A percentile compares a stretch with the other conserved stretches of the same genome.
Conservation (phyloP, 805 yeast species). For the Saccharomycopsis amapae region DNA sequence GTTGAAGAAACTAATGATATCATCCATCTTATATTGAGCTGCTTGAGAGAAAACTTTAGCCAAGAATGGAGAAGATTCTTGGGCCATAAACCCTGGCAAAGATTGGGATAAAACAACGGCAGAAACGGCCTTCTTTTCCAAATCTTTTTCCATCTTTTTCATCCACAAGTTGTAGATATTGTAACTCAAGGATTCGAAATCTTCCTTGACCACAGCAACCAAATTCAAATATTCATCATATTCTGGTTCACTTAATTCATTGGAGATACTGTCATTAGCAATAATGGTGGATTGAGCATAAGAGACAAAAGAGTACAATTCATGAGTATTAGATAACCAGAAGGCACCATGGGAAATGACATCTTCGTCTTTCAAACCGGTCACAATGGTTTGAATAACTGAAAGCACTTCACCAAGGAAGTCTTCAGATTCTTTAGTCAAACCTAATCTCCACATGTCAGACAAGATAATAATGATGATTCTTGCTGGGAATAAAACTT, state of each 20-base stretch:
- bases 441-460: slow-evolving; percentile 97
- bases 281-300: slow-evolving; percentile 90
- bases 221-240: slow-evolving; percentile 82
- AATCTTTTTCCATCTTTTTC: slow-evolving; percentile 85
- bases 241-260: slow-evolving; percentile 85
- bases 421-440: slow-evolving; percentile 85
- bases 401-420: slow-evolving; percentile 84
- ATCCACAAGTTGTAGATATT: slow-evolving; percentile 96
- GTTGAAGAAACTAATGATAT: slow-evolving; percentile 81
- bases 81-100: slow-evolving; percentile 90
- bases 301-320: slow-evolving; percentile 86
- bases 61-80: slow-evolving; percentile 71
- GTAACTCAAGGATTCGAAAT: slow-evolving; percentile 85
- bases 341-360: slow-evolving; percentile 89
- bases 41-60: slow-evolving; percentile 72
- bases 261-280: slow-evolving; percentile 70
- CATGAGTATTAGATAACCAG: slow-evolving; percentile 96
- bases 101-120: slow-evolving; percentile 94
- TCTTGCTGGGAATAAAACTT: slow-evolving; percentile 93
- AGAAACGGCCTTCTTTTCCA: slow-evolving; percentile 88
- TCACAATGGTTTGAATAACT: slow-evolving; percentile 78
- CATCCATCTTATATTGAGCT: slow-evolving; percentile 86
- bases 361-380: slow-evolving; percentile 75
- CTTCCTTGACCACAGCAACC: slow-evolving; percentile 88
- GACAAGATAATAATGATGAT: slow-evolving; percentile 84